Percentiles rank a stretch among this genome's conserved stretches.
These are phyloP conservation scores for Sporothrix luriei DNA, from an alignment of 2,329 filamentous ascomycete species.

Conservation along the genomic window DNA sequence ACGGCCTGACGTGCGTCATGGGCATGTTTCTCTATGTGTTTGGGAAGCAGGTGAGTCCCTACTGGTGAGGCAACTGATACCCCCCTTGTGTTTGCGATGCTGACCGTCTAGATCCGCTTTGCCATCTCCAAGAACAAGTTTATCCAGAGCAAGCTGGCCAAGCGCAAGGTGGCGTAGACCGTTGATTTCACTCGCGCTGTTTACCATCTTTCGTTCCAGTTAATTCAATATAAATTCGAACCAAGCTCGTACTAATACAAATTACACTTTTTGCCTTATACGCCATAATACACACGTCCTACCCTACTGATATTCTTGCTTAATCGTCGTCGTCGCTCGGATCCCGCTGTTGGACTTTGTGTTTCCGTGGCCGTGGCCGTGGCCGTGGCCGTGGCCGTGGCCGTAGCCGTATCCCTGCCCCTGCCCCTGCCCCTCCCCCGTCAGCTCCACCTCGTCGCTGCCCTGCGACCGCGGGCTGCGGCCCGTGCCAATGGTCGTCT, in stretches of 20 bases:
- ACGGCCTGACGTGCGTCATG: neutral
- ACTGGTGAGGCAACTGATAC: neutral
- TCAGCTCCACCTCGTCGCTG: constrained; percentile 4
- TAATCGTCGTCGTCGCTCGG: constrained; percentile 13
- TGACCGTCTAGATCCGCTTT: constrained; percentile 21
- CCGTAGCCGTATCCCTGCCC: too few relatives aligned
- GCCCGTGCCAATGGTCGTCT: constrained; percentile 26
- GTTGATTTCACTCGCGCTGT: too few relatives aligned
- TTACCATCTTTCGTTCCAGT: too few relatives aligned
- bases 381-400: too few relatives aligned
- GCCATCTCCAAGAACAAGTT: constrained; percentile 28
- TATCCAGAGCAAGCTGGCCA: constrained; percentile 19
- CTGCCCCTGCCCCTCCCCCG: neutral
- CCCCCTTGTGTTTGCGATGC: neutral
- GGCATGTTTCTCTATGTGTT: constrained; percentile 30
- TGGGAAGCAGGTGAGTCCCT: constrained; percentile 8
- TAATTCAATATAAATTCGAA: neutral
- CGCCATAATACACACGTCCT: neutral
- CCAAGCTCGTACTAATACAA: neutral
- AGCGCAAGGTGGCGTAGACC: neutral
- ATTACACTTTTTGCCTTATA: neutral
- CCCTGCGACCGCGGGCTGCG: neutral
- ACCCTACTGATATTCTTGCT: constrained; percentile 3
- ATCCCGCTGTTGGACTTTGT: neutral
- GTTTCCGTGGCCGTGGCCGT: too few relatives aligned